phyloP scores from a whole-genome alignment of 2,329 filamentous ascomycete species.

The Scorias spongiosa region DNA sequence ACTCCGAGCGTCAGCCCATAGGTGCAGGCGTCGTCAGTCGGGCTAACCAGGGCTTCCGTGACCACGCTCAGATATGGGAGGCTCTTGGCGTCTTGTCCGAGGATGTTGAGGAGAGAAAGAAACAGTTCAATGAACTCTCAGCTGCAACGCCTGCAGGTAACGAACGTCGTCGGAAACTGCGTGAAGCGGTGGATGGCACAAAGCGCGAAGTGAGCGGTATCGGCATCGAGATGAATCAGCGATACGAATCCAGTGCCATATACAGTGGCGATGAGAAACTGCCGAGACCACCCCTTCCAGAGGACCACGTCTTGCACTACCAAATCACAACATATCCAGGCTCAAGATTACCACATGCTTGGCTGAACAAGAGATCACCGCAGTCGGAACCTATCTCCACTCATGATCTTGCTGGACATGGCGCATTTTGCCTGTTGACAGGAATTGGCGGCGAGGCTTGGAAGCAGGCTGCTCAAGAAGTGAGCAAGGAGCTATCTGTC shows the following conservation, averaged over 20 bases:
- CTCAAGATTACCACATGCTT: conserved; percentile 44
- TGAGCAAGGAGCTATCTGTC: conserved; percentile 27
- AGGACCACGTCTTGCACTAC: conserved; percentile 25
- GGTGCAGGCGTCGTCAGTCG: conserved; percentile 37
- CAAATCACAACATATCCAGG: conserved; percentile 40
- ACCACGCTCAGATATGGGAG: conserved; percentile 27
- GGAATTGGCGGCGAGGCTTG: conserved; percentile 43
- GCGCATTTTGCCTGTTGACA: conserved; percentile 26
- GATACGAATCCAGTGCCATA: conserved; percentile 31
- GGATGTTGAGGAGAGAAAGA: conserved; percentile 14
- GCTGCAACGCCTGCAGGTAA: conserved; percentile 15
- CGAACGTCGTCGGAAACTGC: conserved; percentile 22
- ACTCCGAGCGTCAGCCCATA: conserved; percentile 21
- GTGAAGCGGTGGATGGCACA: conserved; percentile 16
- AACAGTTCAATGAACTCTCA: conserved; percentile 15
- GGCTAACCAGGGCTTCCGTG: conserved; percentile 42
- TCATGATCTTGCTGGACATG: conserved; percentile 44
- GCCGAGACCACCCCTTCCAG: conserved; percentile 9
- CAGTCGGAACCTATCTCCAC: conserved; percentile 35
- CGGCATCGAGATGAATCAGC: conserved; percentile 45
- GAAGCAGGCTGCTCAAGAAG: conserved; percentile 33
- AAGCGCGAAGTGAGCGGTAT: conserved; percentile 35
- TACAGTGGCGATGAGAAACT: conserved; percentile 14
- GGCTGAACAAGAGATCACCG: conserved; percentile 38
- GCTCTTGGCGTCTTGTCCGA: conserved; percentile 14